phyloP scores from a whole-genome alignment of 2,329 filamentous ascomycete species.

The Colletotrichum cereale region DNA sequence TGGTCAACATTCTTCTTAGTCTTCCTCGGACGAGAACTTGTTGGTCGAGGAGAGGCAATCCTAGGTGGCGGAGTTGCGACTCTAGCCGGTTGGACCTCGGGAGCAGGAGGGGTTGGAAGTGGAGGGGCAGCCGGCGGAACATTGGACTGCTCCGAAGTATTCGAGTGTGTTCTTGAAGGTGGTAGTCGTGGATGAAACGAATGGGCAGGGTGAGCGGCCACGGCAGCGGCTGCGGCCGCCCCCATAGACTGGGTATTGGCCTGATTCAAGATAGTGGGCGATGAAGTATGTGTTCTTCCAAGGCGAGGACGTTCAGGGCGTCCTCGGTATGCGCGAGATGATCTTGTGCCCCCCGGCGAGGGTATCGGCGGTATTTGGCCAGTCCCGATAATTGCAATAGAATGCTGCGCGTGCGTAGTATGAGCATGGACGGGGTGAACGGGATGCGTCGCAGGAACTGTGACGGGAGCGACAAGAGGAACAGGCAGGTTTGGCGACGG shows the following conservation, averaged over 20 bases:
- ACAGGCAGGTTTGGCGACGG: slow-evolving; percentile 56
- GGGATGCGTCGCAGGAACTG: slow-evolving; percentile 50
- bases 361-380: slow-evolving; percentile 85
- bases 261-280: slow-evolving; percentile 76
- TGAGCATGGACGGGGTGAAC: slow-evolving; percentile 41
- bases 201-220: slow-evolving; percentile 53
- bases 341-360: slow-evolving; percentile 78
- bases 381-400: slow-evolving; percentile 84
- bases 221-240: slow-evolving; percentile 48
- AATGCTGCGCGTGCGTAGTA: slow-evolving; percentile 61
- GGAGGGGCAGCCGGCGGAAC: slow-evolving; percentile 63
- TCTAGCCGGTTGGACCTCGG: slow-evolving; percentile 58
- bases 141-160: slow-evolving; percentile 65
- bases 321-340: slow-evolving; percentile 66
- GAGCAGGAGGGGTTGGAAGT: slow-evolving; percentile 64
- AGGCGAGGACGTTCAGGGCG: slow-evolving; percentile 71
- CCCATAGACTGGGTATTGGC: slow-evolving; percentile 54
- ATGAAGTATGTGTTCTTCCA: slow-evolving; percentile 81
- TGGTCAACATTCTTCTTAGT: slow-evolving; percentile 64
- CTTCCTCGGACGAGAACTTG: slow-evolving; percentile 62
- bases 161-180: slow-evolving; percentile 71
- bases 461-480: slow-evolving; percentile 53
- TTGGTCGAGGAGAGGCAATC: slow-evolving; percentile 61
- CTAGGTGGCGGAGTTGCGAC: slow-evolving; percentile 67
- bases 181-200: slow-evolving; percentile 54